phyloP scores from a whole-genome alignment of 2,329 filamentous ascomycete genomes.

The Paraphaeosphaeria sporulosa region DNA sequence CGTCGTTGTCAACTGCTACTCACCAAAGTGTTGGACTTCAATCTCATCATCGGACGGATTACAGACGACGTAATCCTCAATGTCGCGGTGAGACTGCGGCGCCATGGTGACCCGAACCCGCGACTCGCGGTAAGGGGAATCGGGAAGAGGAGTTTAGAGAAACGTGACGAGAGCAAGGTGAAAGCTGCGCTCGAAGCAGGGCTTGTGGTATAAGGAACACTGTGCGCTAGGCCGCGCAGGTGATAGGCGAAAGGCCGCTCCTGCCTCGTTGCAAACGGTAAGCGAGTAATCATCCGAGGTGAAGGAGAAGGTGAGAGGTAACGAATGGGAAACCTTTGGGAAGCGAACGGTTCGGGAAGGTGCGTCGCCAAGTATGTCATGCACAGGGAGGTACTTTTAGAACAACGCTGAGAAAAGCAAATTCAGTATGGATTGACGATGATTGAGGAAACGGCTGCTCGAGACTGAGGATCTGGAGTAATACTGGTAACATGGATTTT shows the following conservation, averaged over 20 bases:
- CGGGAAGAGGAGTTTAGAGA: not conserved
- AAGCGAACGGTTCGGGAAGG: not conserved
- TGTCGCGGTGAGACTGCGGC: not conserved
- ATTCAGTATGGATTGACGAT: not conserved
- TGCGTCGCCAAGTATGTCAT: not conserved
- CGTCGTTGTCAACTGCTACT: not conserved
- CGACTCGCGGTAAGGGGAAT: not conserved
- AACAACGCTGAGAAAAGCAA: not conserved
- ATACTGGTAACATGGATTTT: conserved; percentile 22
- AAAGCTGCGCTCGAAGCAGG: not conserved
- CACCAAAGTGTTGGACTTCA: conserved; percentile 16
- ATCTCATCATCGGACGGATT: conserved; percentile 12
- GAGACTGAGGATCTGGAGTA: not conserved
- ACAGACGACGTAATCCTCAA: conserved; percentile 8
- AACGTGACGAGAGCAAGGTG: not conserved
- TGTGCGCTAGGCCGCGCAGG: not conserved
- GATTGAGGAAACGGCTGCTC: not conserved
- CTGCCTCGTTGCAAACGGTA: not conserved
- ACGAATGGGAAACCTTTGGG: not conserved
- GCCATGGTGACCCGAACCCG: not conserved
- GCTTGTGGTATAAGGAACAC: not conserved
- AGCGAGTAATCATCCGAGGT: not conserved
- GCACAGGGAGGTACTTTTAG: not conserved
- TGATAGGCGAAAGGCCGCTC: not conserved
- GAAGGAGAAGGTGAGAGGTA: conserved; percentile 13